Conservation (phyloP, 169 alveolate species). For the Babesia ovis region DNA sequence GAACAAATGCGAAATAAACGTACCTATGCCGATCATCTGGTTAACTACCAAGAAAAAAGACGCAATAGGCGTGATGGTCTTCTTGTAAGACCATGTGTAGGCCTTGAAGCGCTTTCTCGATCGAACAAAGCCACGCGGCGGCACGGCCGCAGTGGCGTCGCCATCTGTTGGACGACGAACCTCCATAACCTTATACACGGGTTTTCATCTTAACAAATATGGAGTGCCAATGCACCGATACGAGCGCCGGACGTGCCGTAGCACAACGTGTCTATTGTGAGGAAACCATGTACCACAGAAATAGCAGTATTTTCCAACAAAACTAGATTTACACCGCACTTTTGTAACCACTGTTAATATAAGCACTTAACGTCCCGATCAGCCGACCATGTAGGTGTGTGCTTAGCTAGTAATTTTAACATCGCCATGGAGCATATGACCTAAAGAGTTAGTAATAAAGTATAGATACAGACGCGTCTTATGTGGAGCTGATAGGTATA, state of each 20-base stretch:
- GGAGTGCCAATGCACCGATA: neutral
- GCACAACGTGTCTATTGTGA: neutral
- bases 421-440: no score
- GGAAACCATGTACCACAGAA: no score
- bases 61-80: constrained; percentile 77
- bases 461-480: no score
- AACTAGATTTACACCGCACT: no score
- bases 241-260: neutral
- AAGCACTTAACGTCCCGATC: no score
- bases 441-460: no score
- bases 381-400: no score
- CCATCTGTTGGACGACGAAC: neutral
- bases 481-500: no score
- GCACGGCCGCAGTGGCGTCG: constrained; percentile 3
- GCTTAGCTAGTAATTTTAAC: no score
- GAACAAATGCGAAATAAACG: neutral
- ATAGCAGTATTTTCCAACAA: no score
- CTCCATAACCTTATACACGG: neutral
- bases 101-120: constrained; percentile 75
- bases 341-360: no score
- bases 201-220: neutral
- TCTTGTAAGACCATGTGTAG: constrained; percentile 78
- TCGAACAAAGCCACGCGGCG: constrained; percentile 29
- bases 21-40: constrained; percentile 77
- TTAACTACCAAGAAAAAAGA: constrained; percentile 74